Evolutionary conservation across 805 yeast species (phyloP), one percentile per base, ranked within the genome.

Genomic region (Kodamaea kaohsiungensis): DNA sequence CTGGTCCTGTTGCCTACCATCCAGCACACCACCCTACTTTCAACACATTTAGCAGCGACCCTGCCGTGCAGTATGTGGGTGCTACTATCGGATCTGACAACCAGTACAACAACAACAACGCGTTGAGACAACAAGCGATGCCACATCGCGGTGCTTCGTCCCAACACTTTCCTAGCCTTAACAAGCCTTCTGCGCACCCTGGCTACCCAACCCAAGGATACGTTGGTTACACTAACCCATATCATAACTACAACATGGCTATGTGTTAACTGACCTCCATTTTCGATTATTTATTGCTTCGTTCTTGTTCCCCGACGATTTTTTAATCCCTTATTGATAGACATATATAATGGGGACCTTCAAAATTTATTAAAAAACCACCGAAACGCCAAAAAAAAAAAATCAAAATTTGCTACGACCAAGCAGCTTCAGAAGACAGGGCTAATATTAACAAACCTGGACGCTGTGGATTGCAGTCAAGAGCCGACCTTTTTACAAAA

Each of bases 221-320:
- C 58, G 72, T 69, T 37, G 76, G 76, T 13, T 72, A 71, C 55
- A 59, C 72, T 16, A 73, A 73, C 57, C 75, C 77, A 16, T 74
- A 71, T 58, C 72, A 72, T 60, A 63, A 64, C 51, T 71, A 69
- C 52, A 67, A 63, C 58, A 62, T 69, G 66, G 68, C 74, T 42
- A 61, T 69, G 27, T 57, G 59, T 40, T 56, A 46, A 42, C 35
- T 30, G 10, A 30, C 35, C 35, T 30, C 35, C 35, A 30, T 10
- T 25, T 33, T 19, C 37, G 47, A 43, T 16, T 47, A 18, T 48
- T 47, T 37, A 46, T 46, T 40, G 19, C 19, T 46, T 46, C 48
- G 38, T 46, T 46, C 19, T 30, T 16, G 46, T 12, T 40, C 33
- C 38, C 38, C 33, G 48, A 27, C 19, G 45, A 40, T 19, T 40